Evolutionary conservation across 192 early-diverging fungal genomes (phyloP).

Genomic region (Podila minutissima): DNA sequence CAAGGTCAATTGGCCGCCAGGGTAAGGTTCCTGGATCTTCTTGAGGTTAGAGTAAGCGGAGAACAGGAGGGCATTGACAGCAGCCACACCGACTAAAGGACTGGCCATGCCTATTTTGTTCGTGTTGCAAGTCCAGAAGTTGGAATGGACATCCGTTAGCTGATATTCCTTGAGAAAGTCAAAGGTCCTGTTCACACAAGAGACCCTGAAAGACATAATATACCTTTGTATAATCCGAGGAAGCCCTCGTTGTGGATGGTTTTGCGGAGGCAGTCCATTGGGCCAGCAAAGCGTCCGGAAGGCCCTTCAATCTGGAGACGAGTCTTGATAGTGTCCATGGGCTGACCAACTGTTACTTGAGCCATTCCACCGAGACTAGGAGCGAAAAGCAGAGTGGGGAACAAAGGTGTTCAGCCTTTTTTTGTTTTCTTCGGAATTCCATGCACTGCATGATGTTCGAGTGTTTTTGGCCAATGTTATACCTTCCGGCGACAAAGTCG

Average conservation of each 20-base stretch:
- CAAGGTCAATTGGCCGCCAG: conserved; percentile 65
- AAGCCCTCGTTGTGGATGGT: conserved; percentile 85
- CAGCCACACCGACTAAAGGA: conserved; percentile 82
- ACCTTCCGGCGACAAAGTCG: conserved; percentile 54
- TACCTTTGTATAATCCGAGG: conserved; percentile 83
- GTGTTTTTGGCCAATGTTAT: neutral
- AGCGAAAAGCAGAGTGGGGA: neutral
- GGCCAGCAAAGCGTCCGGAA: conserved; percentile 69
- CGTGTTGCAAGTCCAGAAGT: neutral
- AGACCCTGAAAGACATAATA: too few relatives aligned
- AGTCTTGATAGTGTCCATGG: conserved; percentile 89
- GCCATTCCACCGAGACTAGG: conserved; percentile 51
- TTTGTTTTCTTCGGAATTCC: too few relatives aligned
- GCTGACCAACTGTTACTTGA: conserved; percentile 73
- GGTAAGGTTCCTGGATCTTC: conserved; percentile 58
- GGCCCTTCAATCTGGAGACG: conserved; percentile 73
- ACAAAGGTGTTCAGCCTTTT: neutral
- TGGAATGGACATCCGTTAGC: neutral
- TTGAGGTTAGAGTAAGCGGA: conserved; percentile 79
- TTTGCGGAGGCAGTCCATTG: conserved; percentile 82
- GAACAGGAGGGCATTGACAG: conserved; percentile 89
- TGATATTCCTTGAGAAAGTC: neutral
- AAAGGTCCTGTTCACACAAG: neutral
- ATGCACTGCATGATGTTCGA: too few relatives aligned
- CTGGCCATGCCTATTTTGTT: conserved; percentile 72